Base-by-base conservation (phyloP, 352 stramenopile species). In the Phytopythium litorale region DNA sequence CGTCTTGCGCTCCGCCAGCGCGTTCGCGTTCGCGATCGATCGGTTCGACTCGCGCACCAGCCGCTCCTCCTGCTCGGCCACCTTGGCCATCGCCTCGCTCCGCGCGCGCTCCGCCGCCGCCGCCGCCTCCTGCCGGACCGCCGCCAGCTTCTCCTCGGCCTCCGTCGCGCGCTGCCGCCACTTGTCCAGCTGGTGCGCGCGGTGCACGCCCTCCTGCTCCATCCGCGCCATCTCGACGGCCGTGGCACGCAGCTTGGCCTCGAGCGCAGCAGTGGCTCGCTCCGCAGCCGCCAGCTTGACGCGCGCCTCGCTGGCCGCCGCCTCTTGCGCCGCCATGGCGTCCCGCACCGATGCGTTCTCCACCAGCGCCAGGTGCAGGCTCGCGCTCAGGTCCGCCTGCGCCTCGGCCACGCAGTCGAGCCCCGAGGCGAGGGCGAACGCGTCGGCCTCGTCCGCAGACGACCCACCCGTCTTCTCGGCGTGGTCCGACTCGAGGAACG, bases 301-400 rank as follows among this genome's bases (percentile, higher is more conserved):
- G 2, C 65, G 64, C 21, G 82, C 61, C 48, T 84, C 77, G 9
- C 80, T 75, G 40, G 86, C 81, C 0, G 73, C 58, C 25, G 86
- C 78, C 53, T 89, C 78, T 21, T 89, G 48, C 4, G 75, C 61
- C 2, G 67, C 65, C 11, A 92, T 81, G 28, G 89, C 79, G 56
- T 89, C 85, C 6, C 83, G 83, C 25, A 94, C 78, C 4, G 83
- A 84, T 3, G 83, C 81, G 30, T 94, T 94, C 54, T 92, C 83
- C 23, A 85, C 76, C 21, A 94, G 59, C 23, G 85, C 85, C 54
- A 89, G 66, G 46, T 91, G 79, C 43, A 92, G 52, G 51, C 68
- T 79, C 54, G 72, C 79, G 59, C 78, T 87, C 19, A 92, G 48
- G 55, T 91, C 83, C 0, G 64, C 70, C 37, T 89, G 78, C 9